A percentile compares a stretch with the other conserved stretches of the same genome.
Evolutionary conservation across 1,284 basidiomycete genomes (phyloP).

Genomic region (Malassezia furfur): DNA sequence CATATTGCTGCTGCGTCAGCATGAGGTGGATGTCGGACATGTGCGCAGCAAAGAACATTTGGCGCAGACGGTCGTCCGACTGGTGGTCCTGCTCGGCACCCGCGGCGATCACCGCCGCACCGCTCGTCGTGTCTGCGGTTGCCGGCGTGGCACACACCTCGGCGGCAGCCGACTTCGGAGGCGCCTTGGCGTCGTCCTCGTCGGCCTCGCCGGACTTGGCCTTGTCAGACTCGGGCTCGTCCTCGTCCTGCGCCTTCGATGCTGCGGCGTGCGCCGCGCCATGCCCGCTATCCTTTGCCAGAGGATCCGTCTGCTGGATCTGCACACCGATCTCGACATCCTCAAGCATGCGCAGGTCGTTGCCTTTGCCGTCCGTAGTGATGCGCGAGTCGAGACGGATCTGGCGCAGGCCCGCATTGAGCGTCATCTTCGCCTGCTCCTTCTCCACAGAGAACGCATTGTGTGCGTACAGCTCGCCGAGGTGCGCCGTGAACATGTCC

Average conservation of each 20-base stretch:
- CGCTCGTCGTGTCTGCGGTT: too few relatives aligned
- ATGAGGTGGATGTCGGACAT: conserved; percentile 8
- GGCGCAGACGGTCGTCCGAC: neutral
- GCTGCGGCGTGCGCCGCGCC: too few relatives aligned
- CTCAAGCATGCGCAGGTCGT: conserved; percentile 68
- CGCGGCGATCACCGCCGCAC: too few relatives aligned
- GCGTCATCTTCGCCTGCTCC: conserved; percentile 53
- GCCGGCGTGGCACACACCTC: too few relatives aligned
- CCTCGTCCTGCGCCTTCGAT: neutral
- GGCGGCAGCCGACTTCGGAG: too few relatives aligned
- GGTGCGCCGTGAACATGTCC: conserved; percentile 68
- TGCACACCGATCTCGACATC: conserved; percentile 84
- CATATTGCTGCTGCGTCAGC: conserved; percentile 12
- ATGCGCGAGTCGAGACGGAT: conserved; percentile 59
- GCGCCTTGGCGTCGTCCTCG: neutral
- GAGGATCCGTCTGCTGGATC: conserved; percentile 67
- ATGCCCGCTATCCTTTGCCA: neutral
- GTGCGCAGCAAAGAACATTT: neutral
- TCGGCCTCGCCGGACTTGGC: neutral
- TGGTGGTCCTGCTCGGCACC: neutral
- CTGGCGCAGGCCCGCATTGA: conserved; percentile 70
- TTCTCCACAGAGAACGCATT: conserved; percentile 60
- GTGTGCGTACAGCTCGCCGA: conserved; percentile 78
- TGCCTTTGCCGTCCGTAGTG: conserved; percentile 25
- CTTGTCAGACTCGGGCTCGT: too few relatives aligned